A percentile compares a stretch with the other conserved stretches of the same genome.
These are phyloP conservation scores for Russula olivacea DNA, from an alignment of 768 basidiomycete genomes.

Conservation along the genomic window DNA sequence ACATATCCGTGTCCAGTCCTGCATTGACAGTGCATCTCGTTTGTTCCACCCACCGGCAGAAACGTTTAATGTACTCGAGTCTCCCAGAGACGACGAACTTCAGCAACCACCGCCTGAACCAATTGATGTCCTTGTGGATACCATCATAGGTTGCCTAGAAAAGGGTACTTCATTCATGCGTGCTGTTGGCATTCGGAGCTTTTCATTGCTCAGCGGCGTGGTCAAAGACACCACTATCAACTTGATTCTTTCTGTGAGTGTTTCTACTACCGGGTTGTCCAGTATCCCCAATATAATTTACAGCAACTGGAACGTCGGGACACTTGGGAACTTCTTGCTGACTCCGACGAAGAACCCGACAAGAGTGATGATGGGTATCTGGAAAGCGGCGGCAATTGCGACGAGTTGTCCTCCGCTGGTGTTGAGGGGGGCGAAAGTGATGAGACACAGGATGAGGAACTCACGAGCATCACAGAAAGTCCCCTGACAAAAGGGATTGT, in stretches of 20 bases:
- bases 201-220: constrained; percentile 61
- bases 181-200: constrained; percentile 72
- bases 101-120: constrained; percentile 49
- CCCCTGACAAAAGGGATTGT: constrained; percentile 54
- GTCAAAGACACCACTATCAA: constrained; percentile 69
- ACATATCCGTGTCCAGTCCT: constrained; percentile 40
- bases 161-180: constrained; percentile 76
- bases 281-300: not conserved
- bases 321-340: constrained; percentile 46
- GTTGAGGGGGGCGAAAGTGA: constrained; percentile 41
- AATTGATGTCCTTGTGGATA: constrained; percentile 81
- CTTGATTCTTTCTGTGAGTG: constrained; percentile 71
- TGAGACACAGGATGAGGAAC: constrained; percentile 51
- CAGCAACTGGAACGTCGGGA: constrained; percentile 81
- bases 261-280: constrained; percentile 3
- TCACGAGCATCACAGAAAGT: constrained; percentile 61
- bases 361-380: constrained; percentile 30
- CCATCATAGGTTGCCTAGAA: constrained; percentile 87
- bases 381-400: constrained; percentile 30
- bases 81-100: constrained; percentile 33
- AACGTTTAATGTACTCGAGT: constrained; percentile 30
- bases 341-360: constrained; percentile 33
- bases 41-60: constrained; percentile 42
- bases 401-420: constrained; percentile 31
- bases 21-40: constrained; percentile 51